Evolutionary conservation across 2,329 filamentous ascomycete genomes (phyloP).

Genomic region (Achaetomium macrosporum): DNA sequence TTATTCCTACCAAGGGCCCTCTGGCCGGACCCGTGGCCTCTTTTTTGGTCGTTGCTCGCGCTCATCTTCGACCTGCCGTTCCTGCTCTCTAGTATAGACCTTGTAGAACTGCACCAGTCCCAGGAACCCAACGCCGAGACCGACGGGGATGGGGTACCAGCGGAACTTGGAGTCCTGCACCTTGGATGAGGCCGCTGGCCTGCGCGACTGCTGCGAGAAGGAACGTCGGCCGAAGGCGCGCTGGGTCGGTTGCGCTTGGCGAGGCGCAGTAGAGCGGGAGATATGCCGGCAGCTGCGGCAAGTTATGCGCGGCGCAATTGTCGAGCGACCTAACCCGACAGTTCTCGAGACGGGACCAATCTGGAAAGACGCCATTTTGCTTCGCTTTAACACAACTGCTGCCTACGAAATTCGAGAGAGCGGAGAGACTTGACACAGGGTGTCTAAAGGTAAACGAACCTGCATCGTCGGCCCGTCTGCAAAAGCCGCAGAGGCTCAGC

Average conservation of each 20-base stretch:
- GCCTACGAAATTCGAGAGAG: background rate
- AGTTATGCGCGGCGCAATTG: conserved; percentile 13
- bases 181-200: conserved; percentile 47
- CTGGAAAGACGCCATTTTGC: conserved; percentile 21
- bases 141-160: conserved; percentile 89
- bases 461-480: conserved; percentile 18
- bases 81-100: conserved; percentile 52
- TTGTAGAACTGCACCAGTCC: conserved; percentile 81
- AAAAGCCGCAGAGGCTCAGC: conserved; percentile 5
- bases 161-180: conserved; percentile 56
- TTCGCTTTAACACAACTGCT: conserved; percentile 13
- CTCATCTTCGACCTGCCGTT: conserved; percentile 41
- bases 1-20: conserved; percentile 66
- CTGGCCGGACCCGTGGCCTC: conserved; percentile 63
- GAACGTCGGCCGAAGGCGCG: conserved; percentile 27
- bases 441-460: conserved; percentile 16
- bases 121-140: conserved; percentile 77
- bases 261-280: conserved; percentile 7
- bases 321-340: conserved; percentile 20
- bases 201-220: conserved; percentile 40
- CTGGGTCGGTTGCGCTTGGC: conserved; percentile 17
- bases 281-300: conserved; percentile 13
- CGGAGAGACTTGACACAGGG: background rate
- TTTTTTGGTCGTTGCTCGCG: conserved; percentile 42
- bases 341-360: conserved; percentile 18